phyloP scores from a whole-genome alignment of 371 early-diverging fungal genomes.

The Actinomortierella ambigua region DNA sequence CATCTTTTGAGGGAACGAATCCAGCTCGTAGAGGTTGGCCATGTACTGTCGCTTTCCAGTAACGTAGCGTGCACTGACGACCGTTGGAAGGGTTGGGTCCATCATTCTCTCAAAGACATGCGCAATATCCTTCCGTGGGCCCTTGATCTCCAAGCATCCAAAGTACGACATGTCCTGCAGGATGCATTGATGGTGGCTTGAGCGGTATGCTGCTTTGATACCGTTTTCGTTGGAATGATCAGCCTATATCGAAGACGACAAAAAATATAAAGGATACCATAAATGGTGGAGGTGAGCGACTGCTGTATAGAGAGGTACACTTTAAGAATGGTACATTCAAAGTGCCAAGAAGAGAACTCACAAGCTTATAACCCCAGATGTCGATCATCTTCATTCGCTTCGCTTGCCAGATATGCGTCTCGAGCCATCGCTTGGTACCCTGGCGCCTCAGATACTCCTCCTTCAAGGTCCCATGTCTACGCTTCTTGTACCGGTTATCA shows the following conservation, averaged over 20 bases:
- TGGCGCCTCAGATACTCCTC: conserved; percentile 64
- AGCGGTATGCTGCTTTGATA: conserved; percentile 73
- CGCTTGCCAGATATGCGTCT: conserved; percentile 98
- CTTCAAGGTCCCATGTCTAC: conserved; percentile 51
- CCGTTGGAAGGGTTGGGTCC: conserved; percentile 65
- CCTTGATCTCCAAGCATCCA: conserved; percentile 72
- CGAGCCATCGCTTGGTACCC: conserved; percentile 85
- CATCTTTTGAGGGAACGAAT: conserved; percentile 59
- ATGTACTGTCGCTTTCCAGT: conserved; percentile 67
- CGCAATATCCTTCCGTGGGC: conserved; percentile 54
- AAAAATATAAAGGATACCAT: no score
- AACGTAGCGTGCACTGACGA: conserved; percentile 66
- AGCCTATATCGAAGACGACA: conserved; percentile 52
- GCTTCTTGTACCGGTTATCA: conserved; percentile 43
- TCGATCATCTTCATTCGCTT: conserved; percentile 94
- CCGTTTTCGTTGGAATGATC: conserved; percentile 88
- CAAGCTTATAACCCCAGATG: conserved; percentile 85
- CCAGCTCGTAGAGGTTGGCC: conserved; percentile 55
- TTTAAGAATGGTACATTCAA: not conserved
- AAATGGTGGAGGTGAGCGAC: no score
- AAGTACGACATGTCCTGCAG: conserved; percentile 87
- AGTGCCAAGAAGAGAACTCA: conserved; percentile 16
- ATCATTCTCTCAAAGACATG: conserved; percentile 56
- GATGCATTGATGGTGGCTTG: conserved; percentile 73
- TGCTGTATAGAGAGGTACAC: no score